Evolutionary conservation across 106 monocot genomes (phyloP), one percentile per base, ranked within the genome.

Genomic region (Xerophyta viscosa): DNA sequence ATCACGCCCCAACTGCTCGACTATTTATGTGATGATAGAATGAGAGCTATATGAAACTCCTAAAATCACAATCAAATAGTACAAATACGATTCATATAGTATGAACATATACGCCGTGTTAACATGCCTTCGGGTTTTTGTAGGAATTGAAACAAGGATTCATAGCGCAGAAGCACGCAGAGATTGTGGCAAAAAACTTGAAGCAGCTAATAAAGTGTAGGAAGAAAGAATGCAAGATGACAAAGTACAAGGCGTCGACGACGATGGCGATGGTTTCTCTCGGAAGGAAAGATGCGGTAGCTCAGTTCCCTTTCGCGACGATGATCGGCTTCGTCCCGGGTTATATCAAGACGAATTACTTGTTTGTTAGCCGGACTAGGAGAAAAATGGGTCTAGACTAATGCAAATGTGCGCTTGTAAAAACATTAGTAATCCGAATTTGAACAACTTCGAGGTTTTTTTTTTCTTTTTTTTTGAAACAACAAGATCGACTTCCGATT

Each of bases 141-240:
- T 70, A 81, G 74, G 78, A 84, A 52, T 27, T 57, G 22, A 84
- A 78, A 24, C 71, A 75, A 67, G 83, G 83, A 22, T 71, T 58
- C 41, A 55, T 71, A 22, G 83, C 83, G 21, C 71, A 84, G 52
- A 63, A 27, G 53, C 83, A 78, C 18, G 78, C 83, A 2, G 37
- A 19, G 46, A 69, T 78, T 21, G 77, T 75, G 6, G 73, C 59
- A 0, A 74, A 78, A 62, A 83, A 71, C 70, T 45, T 83, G 39
- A 70, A 70, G 57, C 18, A 58, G 30, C 42, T 75, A 46, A 64
- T 75, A n/a, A 84, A 84, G 46, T 74, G 64, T 27, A 44, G 36
- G 21, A 58, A 41, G 0, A 64, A 62, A 57, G 56, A 36, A 36
- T 36, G 24, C 30, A 74, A 60, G 39, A 54, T 78, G 45, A 18